These are phyloP conservation scores for Homolaphlyctis polyrhiza DNA, from an alignment of 371 early-diverging fungal genomes.

Conservation along the genomic window DNA sequence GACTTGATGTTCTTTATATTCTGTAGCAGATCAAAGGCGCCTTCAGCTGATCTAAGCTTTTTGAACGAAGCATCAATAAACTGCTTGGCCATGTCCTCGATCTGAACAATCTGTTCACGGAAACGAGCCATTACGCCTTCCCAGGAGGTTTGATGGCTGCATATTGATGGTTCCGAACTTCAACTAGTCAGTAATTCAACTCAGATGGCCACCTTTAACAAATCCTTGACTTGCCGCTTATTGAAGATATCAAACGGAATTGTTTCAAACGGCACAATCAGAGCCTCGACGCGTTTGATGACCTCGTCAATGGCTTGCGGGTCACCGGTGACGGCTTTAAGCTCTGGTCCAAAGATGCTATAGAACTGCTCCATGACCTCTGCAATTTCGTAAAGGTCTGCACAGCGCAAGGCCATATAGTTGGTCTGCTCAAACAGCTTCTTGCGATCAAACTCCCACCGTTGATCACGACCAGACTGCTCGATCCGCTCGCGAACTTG, in stretches of 20 bases:
- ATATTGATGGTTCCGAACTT: neutral
- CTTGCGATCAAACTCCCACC: slow-evolving; percentile 60
- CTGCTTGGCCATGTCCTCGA: slow-evolving; percentile 62
- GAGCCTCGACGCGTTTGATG: slow-evolving; percentile 51
- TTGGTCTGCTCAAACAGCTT: slow-evolving; percentile 57
- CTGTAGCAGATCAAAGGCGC: slow-evolving; percentile 56
- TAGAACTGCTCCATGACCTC: slow-evolving; percentile 60
- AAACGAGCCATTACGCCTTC: slow-evolving; percentile 49
- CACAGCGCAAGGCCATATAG: slow-evolving; percentile 53
- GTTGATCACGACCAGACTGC: slow-evolving; percentile 54
- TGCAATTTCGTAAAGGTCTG: slow-evolving; percentile 47
- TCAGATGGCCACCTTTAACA: neutral
- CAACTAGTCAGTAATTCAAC: no score
- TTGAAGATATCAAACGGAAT: slow-evolving; percentile 50
- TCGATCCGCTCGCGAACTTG: slow-evolving; percentile 55
- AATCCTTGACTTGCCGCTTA: slow-evolving; percentile 30
- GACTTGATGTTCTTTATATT: slow-evolving; percentile 56
- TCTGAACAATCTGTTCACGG: slow-evolving; percentile 55
- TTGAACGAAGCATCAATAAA: slow-evolving; percentile 60
- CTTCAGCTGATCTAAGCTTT: slow-evolving; percentile 55
- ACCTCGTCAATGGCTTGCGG: slow-evolving; percentile 58
- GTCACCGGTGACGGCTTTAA: slow-evolving; percentile 60
- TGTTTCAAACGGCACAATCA: slow-evolving; percentile 50
- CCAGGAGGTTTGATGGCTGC: slow-evolving; percentile 45
- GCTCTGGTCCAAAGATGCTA: slow-evolving; percentile 54